Conservation (phyloP, 257 asterid species). For the Echites panduratus region DNA sequence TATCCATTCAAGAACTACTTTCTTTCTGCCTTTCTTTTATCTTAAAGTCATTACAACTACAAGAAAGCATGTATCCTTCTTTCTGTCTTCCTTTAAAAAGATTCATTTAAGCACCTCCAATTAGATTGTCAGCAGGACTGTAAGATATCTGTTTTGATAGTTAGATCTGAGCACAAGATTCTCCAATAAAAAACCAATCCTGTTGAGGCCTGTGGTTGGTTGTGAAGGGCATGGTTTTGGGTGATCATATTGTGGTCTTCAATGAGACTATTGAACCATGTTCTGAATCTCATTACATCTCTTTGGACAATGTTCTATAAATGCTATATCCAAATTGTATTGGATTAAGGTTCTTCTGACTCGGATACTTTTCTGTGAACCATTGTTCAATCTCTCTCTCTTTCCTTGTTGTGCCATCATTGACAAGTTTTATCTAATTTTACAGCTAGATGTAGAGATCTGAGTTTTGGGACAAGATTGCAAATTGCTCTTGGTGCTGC, state of each 20-base stretch:
- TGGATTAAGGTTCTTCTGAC: neutral
- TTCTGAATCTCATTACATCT: neutral
- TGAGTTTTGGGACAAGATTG: constrained; percentile 56
- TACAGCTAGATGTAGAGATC: constrained; percentile 41
- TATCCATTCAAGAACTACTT: neutral
- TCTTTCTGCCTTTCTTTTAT: neutral
- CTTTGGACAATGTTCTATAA: neutral
- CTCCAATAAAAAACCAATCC: neutral
- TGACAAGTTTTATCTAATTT: neutral
- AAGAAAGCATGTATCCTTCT: neutral
- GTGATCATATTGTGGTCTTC: neutral
- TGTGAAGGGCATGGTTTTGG: neutral
- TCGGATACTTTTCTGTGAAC: neutral
- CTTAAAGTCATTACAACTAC: neutral
- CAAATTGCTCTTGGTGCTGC: constrained; percentile 72
- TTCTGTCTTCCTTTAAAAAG: neutral
- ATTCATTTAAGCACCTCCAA: neutral
- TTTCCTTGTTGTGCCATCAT: neutral
- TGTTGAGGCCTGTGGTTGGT: no score
- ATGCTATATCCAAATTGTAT: neutral
- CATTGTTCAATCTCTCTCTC: neutral
- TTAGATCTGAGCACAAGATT: neutral
- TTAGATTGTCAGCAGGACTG: neutral
- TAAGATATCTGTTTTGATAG: no score
- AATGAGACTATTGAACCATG: neutral